Base-by-base conservation (phyloP, 1,284 basidiomycete species). In the Ceratobasidium theobromae region DNA sequence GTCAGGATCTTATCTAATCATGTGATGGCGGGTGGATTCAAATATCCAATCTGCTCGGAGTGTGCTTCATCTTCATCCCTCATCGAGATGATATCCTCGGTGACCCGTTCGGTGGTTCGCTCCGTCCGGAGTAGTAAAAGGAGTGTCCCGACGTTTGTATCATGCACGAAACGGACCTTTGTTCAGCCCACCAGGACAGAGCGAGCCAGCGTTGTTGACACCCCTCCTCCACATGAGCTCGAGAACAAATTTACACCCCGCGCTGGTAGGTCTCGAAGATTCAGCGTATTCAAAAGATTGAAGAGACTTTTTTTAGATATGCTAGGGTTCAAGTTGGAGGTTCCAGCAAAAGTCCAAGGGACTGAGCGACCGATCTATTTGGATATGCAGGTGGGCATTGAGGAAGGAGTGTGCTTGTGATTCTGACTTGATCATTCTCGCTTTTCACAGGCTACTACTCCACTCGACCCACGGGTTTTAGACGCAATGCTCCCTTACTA, bases 401-500 rank as follows among this genome's bases (percentile, higher is more conserved):
- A 23, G n/a, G 18, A 21, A n/a, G 45, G 16, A 18, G 32, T 53
- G 48, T 43, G 35, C 23, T 51, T 21, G 33, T 40, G n/a, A 41
- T 33, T 65, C 55, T 54, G 1, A 30, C 14, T 23, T 25, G 27
- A 32, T 21, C 45, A 11, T 35, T 43, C 32, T 23, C 18, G 38
- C 43, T 46, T 53, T 12, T 53, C 43, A 18, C 71, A 95, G 89
- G 95, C 97, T 4, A 99, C 97, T 1, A 98, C 97, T 4, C 97
- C 97, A 18, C 87, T 98, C 69, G 97, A 99, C 76, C 97, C 97
- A 30, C 88, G 97, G 67, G 97, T 99, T 3, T 82, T 99, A 67
- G 97, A 99, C 77, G 88, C 91, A 28, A 99, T 99, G 96, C 81
- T 99, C 62, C 97, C 97, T 0, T 98, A 86, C 77, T 80, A 95